Base-by-base conservation (phyloP, 1,139 yeast species). In the Saccharomyces pastorianus region DNA sequence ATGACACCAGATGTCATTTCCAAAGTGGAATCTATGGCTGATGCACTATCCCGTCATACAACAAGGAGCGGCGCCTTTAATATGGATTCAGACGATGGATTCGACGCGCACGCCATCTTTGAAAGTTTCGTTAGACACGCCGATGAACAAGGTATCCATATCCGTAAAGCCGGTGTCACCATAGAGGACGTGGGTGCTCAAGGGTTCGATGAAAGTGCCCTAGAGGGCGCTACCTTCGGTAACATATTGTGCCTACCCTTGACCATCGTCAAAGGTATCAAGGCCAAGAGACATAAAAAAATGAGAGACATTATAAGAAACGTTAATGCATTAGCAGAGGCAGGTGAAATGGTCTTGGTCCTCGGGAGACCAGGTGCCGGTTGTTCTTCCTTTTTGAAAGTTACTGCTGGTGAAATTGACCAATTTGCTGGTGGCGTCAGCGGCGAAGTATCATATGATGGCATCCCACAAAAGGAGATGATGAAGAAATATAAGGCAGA, bases 321-420 rank as follows among this genome's bases (percentile, higher is more conserved):
- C 53, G 61, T 76, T 49, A 71, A 73, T 60, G 78, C 78, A 25
- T 62, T 74, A 41, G 78, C 81, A 5, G 71, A 73, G 53, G 76
- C 82, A 3, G 86, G 86, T 50, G 85, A 82, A 60, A 77, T 82
- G 81, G 74, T 80, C 31, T 69, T 82, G 52, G 85, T 82, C 3
- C 70, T 83, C 47, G 88, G 88, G 27, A 75, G 85, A 58, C 87
- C 88, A 3, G 88, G 88, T 48, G 79, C 87, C 7, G 88, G 88
- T 47, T 83, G 88, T 64, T 75, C 86, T 2, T 76, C 85, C 2
- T 73, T 82, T 32, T 72, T 83, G 62, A 79, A 80, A 62, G 71
- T 82, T 6, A 64, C 80, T 51, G 78, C 84, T 34, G 85, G 85
- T 54, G 81, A 78, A 55, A 73, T 59, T 4, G 59, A 58, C 53